These are phyloP conservation scores for Tulasnella calospora DNA, from an alignment of 768 basidiomycete genomes.

Conservation along the genomic window DNA sequence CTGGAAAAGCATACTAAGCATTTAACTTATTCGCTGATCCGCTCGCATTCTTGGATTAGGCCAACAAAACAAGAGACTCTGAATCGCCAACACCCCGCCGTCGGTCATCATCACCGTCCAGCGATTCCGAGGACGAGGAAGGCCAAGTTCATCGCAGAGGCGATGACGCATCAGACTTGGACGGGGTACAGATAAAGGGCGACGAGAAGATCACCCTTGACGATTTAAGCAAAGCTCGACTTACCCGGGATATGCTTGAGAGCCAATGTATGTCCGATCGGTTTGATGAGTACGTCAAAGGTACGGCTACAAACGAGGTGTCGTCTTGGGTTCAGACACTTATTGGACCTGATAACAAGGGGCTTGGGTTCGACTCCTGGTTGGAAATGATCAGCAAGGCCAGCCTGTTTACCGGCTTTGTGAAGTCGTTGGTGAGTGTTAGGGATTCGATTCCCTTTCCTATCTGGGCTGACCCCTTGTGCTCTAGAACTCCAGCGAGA, in stretches of 20 bases:
- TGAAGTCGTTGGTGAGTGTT: slow-evolving; percentile 64
- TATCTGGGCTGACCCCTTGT: not conserved
- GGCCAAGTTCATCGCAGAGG: slow-evolving; percentile 43
- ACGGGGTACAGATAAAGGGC: slow-evolving; percentile 45
- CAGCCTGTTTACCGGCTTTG: slow-evolving; percentile 74
- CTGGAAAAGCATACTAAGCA: not conserved
- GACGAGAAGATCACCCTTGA: slow-evolving; percentile 47
- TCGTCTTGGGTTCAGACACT: not conserved
- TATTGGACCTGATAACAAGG: slow-evolving; percentile 42
- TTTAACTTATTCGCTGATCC: slow-evolving; percentile 11
- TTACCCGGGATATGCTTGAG: slow-evolving; percentile 67
- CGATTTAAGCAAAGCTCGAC: slow-evolving; percentile 56
- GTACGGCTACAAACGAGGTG: slow-evolving; percentile 39
- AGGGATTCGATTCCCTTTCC: slow-evolving; percentile 19
- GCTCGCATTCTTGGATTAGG: slow-evolving; percentile 29
- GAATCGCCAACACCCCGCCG: slow-evolving; percentile 62
- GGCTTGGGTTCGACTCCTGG: slow-evolving; percentile 79
- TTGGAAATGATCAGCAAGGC: slow-evolving; percentile 54
- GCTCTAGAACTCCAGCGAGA: slow-evolving; percentile 50
- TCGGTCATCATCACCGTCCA: slow-evolving; percentile 41
- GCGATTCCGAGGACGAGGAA: slow-evolving; percentile 38
- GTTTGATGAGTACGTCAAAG: slow-evolving; percentile 79
- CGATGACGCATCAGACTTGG: slow-evolving; percentile 60
- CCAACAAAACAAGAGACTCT: slow-evolving; percentile 50
- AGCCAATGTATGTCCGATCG: slow-evolving; percentile 70